Base-by-base conservation (phyloP, 1,139 yeast species). In the Scheffersomyces cryptocercus region DNA sequence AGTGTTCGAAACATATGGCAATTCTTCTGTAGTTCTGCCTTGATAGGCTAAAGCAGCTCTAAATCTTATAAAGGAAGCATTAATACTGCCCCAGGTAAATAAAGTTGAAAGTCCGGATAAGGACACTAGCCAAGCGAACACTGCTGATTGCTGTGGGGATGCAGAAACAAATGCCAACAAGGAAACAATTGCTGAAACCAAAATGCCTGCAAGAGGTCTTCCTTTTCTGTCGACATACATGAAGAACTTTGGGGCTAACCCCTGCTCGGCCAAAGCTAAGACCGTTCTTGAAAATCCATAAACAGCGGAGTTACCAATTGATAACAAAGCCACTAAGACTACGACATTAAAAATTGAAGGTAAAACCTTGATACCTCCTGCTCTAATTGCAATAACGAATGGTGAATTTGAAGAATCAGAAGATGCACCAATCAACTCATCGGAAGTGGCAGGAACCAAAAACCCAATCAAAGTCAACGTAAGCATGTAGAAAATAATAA, bases 341-440 rank as follows among this genome's bases (percentile, higher is more conserved):
- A 72, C 66, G 5, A 70, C 77, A 47, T 73, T 73, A 57, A 73
- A 68, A 35, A 73, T 68, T 2, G 76, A 67, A 3, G 77, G 77
- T 39, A 77, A 64, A 2, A 62, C 73, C 33, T 65, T 59, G 37
- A 75, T 70, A 5, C 84, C 82, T 3, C 82, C 83, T 39, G 69
- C 66, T 42, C 71, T 69, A 42, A 81, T 71, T n/a, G 84, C 83
- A 53, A 80, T 72, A 8, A 81, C 82, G 61, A 81, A 78, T 20
- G 85, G 85, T 9, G 84, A 75, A 3, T 75, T 72, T 30, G 73
- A 62, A 2, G 69, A 67, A 29, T 58, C 58, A 14, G 59, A 37
- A 3, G 52, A 35, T 5, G 42, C 42, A 6, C 65, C 48, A 11
- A 49, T 35, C 37, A 55, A 47, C 4, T 46, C 42, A 6, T 36